These are phyloP conservation scores for Schizosaccharomyces japonicus DNA, from an alignment of 805 yeast genomes.

Conservation along the genomic window DNA sequence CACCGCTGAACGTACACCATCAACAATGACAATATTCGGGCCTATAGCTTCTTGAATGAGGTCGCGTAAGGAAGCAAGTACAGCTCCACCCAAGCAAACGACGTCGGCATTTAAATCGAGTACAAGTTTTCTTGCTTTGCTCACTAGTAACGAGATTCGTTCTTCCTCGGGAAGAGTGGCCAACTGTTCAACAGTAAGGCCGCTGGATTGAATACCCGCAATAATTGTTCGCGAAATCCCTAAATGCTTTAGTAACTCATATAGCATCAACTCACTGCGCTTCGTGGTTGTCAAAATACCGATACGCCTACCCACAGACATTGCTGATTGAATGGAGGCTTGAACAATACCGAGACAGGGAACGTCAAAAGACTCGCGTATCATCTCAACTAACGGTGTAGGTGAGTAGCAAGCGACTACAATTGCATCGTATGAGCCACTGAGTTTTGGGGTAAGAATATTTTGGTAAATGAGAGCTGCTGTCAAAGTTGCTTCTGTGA, in stretches of 20 bases:
- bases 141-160: slow-evolving; percentile 12
- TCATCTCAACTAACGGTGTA: slow-evolving; percentile 30
- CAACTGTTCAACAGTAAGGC: slow-evolving; percentile 16
- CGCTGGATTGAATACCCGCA: slow-evolving; percentile 9
- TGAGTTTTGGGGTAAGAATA: background rate
- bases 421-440: slow-evolving; percentile 19
- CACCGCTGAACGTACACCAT: slow-evolving; percentile 26
- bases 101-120: slow-evolving; percentile 17
- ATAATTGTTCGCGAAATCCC: slow-evolving; percentile 20
- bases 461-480: background rate
- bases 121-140: slow-evolving; percentile 14
- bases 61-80: slow-evolving; percentile 28
- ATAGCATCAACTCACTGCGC: slow-evolving; percentile 31
- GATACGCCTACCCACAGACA: slow-evolving; percentile 18
- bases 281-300: slow-evolving; percentile 35
- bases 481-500: slow-evolving; percentile 2
- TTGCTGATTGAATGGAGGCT: slow-evolving; percentile 20
- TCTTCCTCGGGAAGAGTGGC: slow-evolving; percentile 11
- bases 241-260: slow-evolving; percentile 17
- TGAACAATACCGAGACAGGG: slow-evolving; percentile 38
- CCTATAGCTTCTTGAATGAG: slow-evolving; percentile 18
- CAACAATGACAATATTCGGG: slow-evolving; percentile 21
- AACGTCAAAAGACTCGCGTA: slow-evolving; percentile 20
- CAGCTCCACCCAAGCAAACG: slow-evolving; percentile 30
- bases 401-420: slow-evolving; percentile 41